These are phyloP conservation scores for Epichloe amarillans DNA, from an alignment of 2,329 filamentous ascomycete species.

Conservation along the genomic window DNA sequence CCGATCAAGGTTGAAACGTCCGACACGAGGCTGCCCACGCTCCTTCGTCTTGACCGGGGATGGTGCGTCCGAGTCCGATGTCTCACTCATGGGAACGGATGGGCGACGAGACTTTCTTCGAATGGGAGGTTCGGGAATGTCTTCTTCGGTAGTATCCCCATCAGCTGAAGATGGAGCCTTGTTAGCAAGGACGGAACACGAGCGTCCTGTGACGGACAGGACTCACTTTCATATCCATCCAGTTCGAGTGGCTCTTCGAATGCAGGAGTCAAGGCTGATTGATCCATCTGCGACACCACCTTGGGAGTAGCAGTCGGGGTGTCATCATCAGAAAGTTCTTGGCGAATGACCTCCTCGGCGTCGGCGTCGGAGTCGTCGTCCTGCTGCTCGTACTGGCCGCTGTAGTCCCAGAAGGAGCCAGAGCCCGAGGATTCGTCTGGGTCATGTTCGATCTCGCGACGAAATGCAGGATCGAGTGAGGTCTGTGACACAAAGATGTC, in stretches of 20 bases:
- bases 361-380: constrained; percentile 29
- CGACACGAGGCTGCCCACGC: constrained; percentile 39
- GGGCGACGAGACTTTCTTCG: constrained; percentile 34
- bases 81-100: constrained; percentile 23
- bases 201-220: constrained; percentile 8
- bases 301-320: constrained; percentile 30
- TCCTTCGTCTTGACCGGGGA: constrained; percentile 29
- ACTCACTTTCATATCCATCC: constrained; percentile 50
- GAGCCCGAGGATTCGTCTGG: constrained; percentile 44
- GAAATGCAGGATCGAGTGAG: constrained; percentile 57
- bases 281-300: constrained; percentile 17
- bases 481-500: constrained; percentile 69
- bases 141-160: constrained; percentile 50
- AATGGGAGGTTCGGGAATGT: constrained; percentile 36
- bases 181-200: constrained; percentile 6
- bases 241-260: constrained; percentile 28
- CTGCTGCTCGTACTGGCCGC: constrained; percentile 29
- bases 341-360: constrained; percentile 25
- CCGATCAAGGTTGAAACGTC: constrained; percentile 40
- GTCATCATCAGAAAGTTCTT: constrained; percentile 25
- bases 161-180: constrained; percentile 28
- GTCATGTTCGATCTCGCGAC: constrained; percentile 60
- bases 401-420: constrained; percentile 51
- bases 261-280: constrained; percentile 14
- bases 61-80: constrained; percentile 38